phyloP scores from a whole-genome alignment of 2,329 filamentous ascomycete genomes.

The Diplocarpon rosae region DNA sequence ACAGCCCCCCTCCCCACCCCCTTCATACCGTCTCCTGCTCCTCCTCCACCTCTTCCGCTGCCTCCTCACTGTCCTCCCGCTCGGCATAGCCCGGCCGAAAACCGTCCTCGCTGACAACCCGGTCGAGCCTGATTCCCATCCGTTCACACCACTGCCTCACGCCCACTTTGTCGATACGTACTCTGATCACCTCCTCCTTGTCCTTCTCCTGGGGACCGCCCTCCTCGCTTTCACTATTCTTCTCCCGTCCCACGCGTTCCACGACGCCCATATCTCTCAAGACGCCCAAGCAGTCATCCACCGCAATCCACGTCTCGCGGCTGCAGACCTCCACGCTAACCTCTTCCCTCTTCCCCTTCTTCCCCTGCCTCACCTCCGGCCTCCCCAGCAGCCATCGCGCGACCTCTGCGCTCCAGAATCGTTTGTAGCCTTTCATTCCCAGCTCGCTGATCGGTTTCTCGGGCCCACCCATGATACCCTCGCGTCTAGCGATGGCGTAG shows the following conservation, averaged over 20 bases:
- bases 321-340: conserved; percentile 62
- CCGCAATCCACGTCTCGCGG: conserved; percentile 68
- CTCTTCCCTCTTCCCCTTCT: conserved; percentile 28
- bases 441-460: conserved; percentile 88
- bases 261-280: conserved; percentile 71
- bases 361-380: conserved; percentile 15
- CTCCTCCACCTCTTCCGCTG: conserved; percentile 20
- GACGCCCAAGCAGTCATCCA: conserved; percentile 71
- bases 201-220: conserved; percentile 21
- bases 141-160: conserved; percentile 58
- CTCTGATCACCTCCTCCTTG: conserved; percentile 30
- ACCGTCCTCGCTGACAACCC: conserved; percentile 60
- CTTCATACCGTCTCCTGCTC: background rate
- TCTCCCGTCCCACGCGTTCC: conserved; percentile 40
- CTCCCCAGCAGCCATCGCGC: conserved; percentile 50
- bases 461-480: conserved; percentile 77
- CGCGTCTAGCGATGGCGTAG: conserved; percentile 80
- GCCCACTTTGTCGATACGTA: conserved; percentile 39
- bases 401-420: conserved; percentile 81
- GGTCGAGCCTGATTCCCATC: conserved; percentile 57
- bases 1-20: background rate
- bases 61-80: conserved; percentile 30
- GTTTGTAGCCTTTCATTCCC: conserved; percentile 69
- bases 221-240: conserved; percentile 36
- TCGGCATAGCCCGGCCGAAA: conserved; percentile 60